A percentile compares a stretch with the other conserved stretches of the same genome.
Conservation (phyloP, 805 yeast species). For the Candida maris region DNA sequence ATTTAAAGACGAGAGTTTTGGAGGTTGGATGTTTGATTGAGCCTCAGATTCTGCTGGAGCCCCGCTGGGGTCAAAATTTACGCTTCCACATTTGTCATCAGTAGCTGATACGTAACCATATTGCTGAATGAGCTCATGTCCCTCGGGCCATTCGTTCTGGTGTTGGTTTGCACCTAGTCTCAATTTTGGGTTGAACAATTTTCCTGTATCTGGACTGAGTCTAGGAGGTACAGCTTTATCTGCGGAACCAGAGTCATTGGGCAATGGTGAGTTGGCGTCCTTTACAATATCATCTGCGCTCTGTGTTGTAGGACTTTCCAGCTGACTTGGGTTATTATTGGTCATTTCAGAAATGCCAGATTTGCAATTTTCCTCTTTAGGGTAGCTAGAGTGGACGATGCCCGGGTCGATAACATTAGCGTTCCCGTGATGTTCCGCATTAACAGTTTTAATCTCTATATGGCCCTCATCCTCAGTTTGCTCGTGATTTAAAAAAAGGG, state of each 20-base stretch:
- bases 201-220: background rate
- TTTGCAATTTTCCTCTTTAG: background rate
- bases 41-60: too few relatives aligned
- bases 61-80: too few relatives aligned
- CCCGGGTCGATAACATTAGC: background rate
- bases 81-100: constrained; percentile 1
- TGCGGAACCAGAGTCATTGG: background rate
- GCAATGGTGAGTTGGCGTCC: background rate
- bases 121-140: constrained; percentile 17
- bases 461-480: constrained; percentile 1
- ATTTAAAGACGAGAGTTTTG: too few relatives aligned
- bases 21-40: background rate
- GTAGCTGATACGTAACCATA: constrained; percentile 23
- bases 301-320: too few relatives aligned
- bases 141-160: constrained; percentile 24
- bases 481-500: constrained; percentile 2
- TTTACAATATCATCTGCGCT: background rate
- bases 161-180: constrained; percentile 12
- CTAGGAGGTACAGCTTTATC: too few relatives aligned
- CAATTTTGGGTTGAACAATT: constrained; percentile 14
- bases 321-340: background rate
- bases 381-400: constrained; percentile 1
- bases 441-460: constrained; percentile 9
- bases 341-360: background rate
- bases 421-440: constrained; percentile 3